Base-by-base conservation (phyloP, 2,329 filamentous ascomycete genomes). In the Dichotomopilus funicola region DNA sequence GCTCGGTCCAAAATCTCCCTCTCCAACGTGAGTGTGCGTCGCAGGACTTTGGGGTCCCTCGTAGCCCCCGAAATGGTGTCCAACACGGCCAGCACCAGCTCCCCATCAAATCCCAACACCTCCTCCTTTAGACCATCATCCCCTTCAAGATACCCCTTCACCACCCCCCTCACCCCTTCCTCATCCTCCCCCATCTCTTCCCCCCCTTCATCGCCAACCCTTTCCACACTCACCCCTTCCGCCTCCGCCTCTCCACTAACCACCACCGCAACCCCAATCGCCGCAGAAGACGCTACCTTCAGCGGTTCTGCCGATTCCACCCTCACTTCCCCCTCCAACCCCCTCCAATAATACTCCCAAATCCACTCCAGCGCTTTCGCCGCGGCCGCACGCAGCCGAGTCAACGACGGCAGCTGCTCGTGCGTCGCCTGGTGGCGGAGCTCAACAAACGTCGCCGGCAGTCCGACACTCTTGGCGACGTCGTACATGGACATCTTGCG, bases 371-470 rank as follows among this genome's bases (percentile, higher is more conserved):
- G 75, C 1, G 87, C 89, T 63, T 86, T 82, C 60, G 77, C 73
- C 1, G 87, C 82, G 1, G 87, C 87, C 38, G 78, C 78, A 51
- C 89, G 81, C 59, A 96, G 75, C 60, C 89, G 84, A 9, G 81
- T 77, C 52, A 96, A 75, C 1, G 86, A 85, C 0, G 91, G 91
- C 55, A 96, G 75, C 67, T 91, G 88, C 70, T 95, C 89, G 69
- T 97, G 91, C 42, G 91, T 95, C 44, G 88, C 89, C 72, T 95
- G 88, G 69, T 96, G 91, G 46, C 91, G 82, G 56, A 95, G 76
- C 74, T 95, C 91, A 53, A 96, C 90, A 70, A 96, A 95, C 0
- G 87, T 86, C 0, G 86, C 83, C 0, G 87, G 87, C 55, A 91
- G 72, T 0, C 81, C 83, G 55, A 89, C 81, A 41, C 78, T 82